Base-by-base conservation (phyloP, 2,329 filamentous ascomycete species). In the Fusarium multiceps region DNA sequence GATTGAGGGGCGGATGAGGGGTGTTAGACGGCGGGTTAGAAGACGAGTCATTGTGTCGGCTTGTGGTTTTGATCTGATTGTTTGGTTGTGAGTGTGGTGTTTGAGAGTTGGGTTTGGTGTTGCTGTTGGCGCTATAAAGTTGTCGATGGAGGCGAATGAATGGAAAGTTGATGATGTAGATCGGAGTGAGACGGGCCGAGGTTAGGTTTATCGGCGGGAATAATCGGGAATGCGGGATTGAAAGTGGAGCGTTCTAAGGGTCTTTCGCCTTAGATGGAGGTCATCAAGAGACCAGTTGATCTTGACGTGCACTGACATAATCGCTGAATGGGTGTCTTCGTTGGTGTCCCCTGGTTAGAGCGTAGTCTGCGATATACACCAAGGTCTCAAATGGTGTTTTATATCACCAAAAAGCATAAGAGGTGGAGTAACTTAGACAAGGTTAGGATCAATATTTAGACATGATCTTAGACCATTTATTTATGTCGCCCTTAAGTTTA, bases 1-100 rank as follows among this genome's bases (percentile, higher is more conserved):
- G 48, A 80, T 77, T 80, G 86, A 77, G n/a, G 28, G 47, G 55
- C 46, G 58, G 32, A 51, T 48, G 55, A 59, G 53, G 51, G 55
- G 66, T 51, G 54, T 62, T 25, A 61, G 59, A 55, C 74, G 74
- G 59, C 54, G 67, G 42, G 58, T 27, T 27, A 73, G 50, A 20
- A 73, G 55, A 16, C 70, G 73, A 23, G 73, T 67, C 69, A 76
- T 74, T 18, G 5, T 14, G 5, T 13, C 28, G 28, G 28, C 2
- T n/a, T 48, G n/a, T 13, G 12, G 20, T 18, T 40, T 27, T 20
- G 42, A 20, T 27, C 10, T 18, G 14, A 2, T 12, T 28, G 11
- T 13, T 30, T 30, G 6, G 28, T 27, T 11, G 25, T 21, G 37
- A 16, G 16, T 25, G 40, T 41, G 51, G 43, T 41, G 41, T 14